phyloP scores from a whole-genome alignment of 495 filamentous ascomycete species.

The Acidiella bohemica region DNA sequence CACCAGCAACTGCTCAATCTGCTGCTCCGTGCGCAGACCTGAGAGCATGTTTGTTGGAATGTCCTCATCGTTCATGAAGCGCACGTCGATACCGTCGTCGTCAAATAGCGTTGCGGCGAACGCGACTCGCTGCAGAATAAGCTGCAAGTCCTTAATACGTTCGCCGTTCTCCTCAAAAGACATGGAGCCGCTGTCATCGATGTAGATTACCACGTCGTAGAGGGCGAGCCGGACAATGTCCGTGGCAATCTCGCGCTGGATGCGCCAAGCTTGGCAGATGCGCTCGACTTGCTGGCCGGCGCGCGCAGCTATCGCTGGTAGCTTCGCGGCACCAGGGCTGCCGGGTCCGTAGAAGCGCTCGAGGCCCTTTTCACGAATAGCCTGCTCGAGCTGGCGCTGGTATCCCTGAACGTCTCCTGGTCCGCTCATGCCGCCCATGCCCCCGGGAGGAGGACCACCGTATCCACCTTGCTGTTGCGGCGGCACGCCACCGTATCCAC shows the following conservation, averaged over 20 bases:
- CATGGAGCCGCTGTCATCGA: conserved; percentile 65
- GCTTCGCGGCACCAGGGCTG: conserved; percentile 27
- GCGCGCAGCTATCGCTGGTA: conserved; percentile 31
- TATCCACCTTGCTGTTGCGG: background rate
- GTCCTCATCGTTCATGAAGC: conserved; percentile 52
- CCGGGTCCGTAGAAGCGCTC: conserved; percentile 43
- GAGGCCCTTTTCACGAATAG: conserved; percentile 46
- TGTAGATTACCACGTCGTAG: conserved; percentile 54
- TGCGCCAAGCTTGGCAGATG: conserved; percentile 40
- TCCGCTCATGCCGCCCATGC: conserved; percentile 21
- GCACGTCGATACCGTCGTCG: conserved; percentile 52
- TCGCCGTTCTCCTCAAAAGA: conserved; percentile 51
- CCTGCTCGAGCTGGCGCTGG: conserved; percentile 38
- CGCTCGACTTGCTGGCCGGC: conserved; percentile 36
- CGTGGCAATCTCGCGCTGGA: conserved; percentile 49
- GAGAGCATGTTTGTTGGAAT: conserved; percentile 26
- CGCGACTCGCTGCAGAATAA: conserved; percentile 49
- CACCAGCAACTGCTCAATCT: conserved; percentile 43
- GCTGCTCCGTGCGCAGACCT: conserved; percentile 42
- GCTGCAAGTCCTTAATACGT: conserved; percentile 50
- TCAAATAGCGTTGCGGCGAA: conserved; percentile 57
- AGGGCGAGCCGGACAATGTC: conserved; percentile 55
- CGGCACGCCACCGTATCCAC: conserved; percentile 2
- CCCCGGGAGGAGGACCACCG: conserved; percentile 4
- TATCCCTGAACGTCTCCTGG: conserved; percentile 40